Percentiles rank a stretch among this genome's conserved stretches.
phyloP scores from a whole-genome alignment of 129 eudicot genomes.

The Flaveria trinervia region DNA sequence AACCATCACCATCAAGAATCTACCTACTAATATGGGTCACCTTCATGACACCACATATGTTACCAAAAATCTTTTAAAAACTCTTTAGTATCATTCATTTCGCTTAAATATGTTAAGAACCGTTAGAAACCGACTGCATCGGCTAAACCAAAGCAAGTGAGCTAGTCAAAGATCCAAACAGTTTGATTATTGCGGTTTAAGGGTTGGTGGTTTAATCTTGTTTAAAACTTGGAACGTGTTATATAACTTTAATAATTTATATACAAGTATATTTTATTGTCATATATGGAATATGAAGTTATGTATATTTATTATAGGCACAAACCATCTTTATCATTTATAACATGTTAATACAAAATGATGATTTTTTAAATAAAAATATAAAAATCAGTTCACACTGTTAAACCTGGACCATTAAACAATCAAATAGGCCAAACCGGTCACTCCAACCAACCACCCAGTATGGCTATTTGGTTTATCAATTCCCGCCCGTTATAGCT shows the following conservation, averaged over 20 bases:
- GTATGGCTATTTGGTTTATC: too few relatives aligned
- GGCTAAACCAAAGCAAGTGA: too few relatives aligned
- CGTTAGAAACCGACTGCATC: too few relatives aligned
- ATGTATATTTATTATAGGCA: not conserved
- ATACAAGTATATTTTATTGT: too few relatives aligned
- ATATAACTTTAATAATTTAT: not conserved
- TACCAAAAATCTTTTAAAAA: not conserved
- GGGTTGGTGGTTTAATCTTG: not conserved
- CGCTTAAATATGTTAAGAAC: not conserved
- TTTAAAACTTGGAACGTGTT: not conserved
- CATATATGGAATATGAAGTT: too few relatives aligned
- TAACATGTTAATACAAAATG: too few relatives aligned
- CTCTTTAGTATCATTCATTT: not conserved
- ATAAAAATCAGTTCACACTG: not conserved
- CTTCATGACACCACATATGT: constrained; percentile 1
- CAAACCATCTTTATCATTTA: too few relatives aligned
- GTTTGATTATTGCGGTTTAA: not conserved
- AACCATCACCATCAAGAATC: not conserved
- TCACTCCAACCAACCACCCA: too few relatives aligned
- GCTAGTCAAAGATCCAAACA: not conserved
- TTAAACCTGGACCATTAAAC: not conserved
- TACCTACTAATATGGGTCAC: constrained; percentile 1
- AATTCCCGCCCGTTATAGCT: too few relatives aligned
- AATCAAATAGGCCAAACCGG: too few relatives aligned
- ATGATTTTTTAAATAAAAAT: not conserved